Evolutionary conservation across 2,329 filamentous ascomycete species (phyloP).

Genomic region (Cyclaneusma minus): DNA sequence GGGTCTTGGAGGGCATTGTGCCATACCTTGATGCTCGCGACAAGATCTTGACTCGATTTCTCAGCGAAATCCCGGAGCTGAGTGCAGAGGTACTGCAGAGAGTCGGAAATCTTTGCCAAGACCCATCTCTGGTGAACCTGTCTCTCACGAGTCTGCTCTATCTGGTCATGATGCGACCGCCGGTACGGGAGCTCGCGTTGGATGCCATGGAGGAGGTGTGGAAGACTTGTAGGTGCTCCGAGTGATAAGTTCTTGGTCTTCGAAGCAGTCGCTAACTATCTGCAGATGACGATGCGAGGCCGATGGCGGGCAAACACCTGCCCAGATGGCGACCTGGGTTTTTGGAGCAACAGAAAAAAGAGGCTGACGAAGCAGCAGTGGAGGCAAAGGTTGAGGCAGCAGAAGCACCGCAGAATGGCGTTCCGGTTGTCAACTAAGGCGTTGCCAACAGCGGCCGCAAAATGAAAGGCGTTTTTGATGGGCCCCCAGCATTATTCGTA

Average conservation of each 20-base stretch:
- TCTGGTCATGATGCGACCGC: slow-evolving; percentile 51
- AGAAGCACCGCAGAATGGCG: slow-evolving; percentile 1
- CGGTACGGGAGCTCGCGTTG: slow-evolving; percentile 44
- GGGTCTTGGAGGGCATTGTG: slow-evolving; percentile 75
- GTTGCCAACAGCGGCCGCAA: no score
- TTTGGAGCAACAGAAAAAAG: slow-evolving; percentile 10
- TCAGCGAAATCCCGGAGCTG: slow-evolving; percentile 80
- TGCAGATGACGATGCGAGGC: slow-evolving; percentile 44
- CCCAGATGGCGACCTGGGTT: slow-evolving; percentile 38
- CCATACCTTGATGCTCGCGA: slow-evolving; percentile 87
- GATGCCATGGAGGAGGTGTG: slow-evolving; percentile 53
- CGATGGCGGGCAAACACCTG: slow-evolving; percentile 46
- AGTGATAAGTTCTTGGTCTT: no score
- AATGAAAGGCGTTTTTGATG: no score
- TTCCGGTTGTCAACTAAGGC: not conserved
- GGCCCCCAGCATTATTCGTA: no score
- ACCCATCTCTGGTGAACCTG: slow-evolving; percentile 47
- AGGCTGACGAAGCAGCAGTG: not conserved
- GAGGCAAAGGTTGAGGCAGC: not conserved
- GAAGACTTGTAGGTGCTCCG: slow-evolving; percentile 40
- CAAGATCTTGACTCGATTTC: slow-evolving; percentile 75
- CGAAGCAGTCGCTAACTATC: slow-evolving; percentile 10
- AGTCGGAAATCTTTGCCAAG: slow-evolving; percentile 51
- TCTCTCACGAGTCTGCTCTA: slow-evolving; percentile 51
- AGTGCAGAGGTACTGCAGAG: slow-evolving; percentile 55